A percentile compares a stretch with the other conserved stretches of the same genome.
phyloP scores from a whole-genome alignment of 768 basidiomycete genomes.

The Naganishia vishniacii region DNA sequence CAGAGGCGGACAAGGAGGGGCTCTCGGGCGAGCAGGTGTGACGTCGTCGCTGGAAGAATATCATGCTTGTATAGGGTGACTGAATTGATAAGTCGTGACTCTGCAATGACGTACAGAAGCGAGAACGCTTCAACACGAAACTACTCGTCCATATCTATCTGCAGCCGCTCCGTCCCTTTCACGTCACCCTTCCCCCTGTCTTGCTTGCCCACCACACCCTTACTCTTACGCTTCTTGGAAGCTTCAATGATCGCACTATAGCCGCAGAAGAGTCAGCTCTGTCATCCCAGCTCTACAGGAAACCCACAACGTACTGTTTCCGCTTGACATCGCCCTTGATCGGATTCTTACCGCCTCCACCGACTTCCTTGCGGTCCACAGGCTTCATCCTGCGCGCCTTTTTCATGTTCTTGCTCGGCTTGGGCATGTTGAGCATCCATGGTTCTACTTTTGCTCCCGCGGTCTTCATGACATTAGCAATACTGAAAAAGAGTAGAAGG shows the following conservation, averaged over 20 bases:
- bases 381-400: slow-evolving; percentile 72
- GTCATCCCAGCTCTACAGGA: background rate
- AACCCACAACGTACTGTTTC: slow-evolving; percentile 20
- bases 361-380: slow-evolving; percentile 60
- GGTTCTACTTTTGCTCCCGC: slow-evolving; percentile 87
- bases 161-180: background rate
- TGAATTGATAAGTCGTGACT: too few species aligned
- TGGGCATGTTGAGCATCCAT: slow-evolving; percentile 92
- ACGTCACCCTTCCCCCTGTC: background rate
- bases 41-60: background rate
- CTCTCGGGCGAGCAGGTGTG: background rate
- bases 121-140: too few species aligned
- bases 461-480: slow-evolving; percentile 90
- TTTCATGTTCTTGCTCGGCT: slow-evolving; percentile 83
- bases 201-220: background rate
- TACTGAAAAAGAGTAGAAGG: slow-evolving; percentile 52
- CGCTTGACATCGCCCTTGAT: slow-evolving; percentile 39
- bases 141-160: slow-evolving; percentile 28
- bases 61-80: background rate
- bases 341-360: slow-evolving; percentile 52
- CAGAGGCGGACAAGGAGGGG: slow-evolving; percentile 46
- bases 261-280: background rate
- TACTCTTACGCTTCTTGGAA: slow-evolving; percentile 23
- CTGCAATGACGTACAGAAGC: too few species aligned
- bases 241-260: slow-evolving; percentile 29